A percentile compares a stretch with the other conserved stretches of the same genome.
These are phyloP conservation scores for Aureobasidium sp. DNA, from an alignment of 2,329 filamentous ascomycete species.

Conservation along the genomic window DNA sequence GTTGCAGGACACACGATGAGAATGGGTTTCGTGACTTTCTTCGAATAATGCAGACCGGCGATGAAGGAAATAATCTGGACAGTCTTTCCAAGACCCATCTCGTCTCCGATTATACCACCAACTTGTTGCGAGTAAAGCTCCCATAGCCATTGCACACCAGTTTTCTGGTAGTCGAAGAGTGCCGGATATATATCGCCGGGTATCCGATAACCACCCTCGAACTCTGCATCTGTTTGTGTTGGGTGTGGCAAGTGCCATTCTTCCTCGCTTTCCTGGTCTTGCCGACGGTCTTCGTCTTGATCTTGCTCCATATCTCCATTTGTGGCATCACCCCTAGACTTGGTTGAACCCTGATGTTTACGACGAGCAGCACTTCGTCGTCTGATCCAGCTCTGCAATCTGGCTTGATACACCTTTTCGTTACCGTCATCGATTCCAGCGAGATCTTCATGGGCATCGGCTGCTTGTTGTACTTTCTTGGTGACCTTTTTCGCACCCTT, in stretches of 20 bases:
- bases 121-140: slow-evolving; percentile 85
- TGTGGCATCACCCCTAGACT: slow-evolving; percentile 3
- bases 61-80: slow-evolving; percentile 74
- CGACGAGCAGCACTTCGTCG: slow-evolving; percentile 53
- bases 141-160: slow-evolving; percentile 90
- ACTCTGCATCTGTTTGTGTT: slow-evolving; percentile 63
- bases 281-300: slow-evolving; percentile 17
- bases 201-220: slow-evolving; percentile 68
- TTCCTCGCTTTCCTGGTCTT: slow-evolving; percentile 32
- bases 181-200: slow-evolving; percentile 91
- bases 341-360: slow-evolving; percentile 13
- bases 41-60: slow-evolving; percentile 86
- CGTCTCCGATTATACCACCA: slow-evolving; percentile 90
- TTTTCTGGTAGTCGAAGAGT: slow-evolving; percentile 95
- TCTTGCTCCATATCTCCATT: slow-evolving; percentile 28
- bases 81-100: slow-evolving; percentile 99
- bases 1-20: slow-evolving; percentile 92
- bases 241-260: slow-evolving; percentile 88
- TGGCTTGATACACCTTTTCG: slow-evolving; percentile 66
- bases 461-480: slow-evolving; percentile 18
- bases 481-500: slow-evolving; percentile 23
- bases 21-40: slow-evolving; percentile 71
- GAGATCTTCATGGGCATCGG: slow-evolving; percentile 41
- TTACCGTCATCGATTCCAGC: slow-evolving; percentile 78
- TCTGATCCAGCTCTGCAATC: slow-evolving; percentile 67